Conservation (phyloP, 768 basidiomycete genomes). For the Serendipita sp. region DNA sequence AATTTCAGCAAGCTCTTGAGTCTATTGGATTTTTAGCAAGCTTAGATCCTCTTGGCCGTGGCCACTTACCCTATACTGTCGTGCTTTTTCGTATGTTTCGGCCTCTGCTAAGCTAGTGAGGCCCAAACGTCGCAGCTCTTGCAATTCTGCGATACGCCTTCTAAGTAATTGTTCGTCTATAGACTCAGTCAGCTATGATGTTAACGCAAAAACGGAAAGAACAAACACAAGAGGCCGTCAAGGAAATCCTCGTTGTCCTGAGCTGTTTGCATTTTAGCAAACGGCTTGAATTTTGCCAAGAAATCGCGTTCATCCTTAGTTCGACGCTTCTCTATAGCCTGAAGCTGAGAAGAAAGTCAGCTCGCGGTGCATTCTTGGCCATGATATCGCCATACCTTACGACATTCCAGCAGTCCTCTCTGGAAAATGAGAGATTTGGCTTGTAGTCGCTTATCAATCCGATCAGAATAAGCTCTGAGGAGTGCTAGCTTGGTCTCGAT, state of each 20-base stretch:
- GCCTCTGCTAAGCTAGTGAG: slow-evolving; percentile 75
- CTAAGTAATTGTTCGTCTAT: slow-evolving; percentile 78
- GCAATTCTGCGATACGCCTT: slow-evolving; percentile 79
- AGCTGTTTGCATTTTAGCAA: slow-evolving; percentile 78
- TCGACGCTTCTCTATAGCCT: slow-evolving; percentile 81
- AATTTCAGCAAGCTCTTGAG: background rate
- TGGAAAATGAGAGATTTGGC: slow-evolving; percentile 85
- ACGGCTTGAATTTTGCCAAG: slow-evolving; percentile 74
- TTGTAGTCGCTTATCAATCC: slow-evolving; percentile 71
- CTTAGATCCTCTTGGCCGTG: slow-evolving; percentile 41
- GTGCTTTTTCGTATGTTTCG: slow-evolving; percentile 71
- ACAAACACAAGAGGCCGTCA: slow-evolving; percentile 73
- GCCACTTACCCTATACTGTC: slow-evolving; percentile 53
- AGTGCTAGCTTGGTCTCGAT: slow-evolving; percentile 76
- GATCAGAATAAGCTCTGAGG: slow-evolving; percentile 81
- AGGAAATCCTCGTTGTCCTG: slow-evolving; percentile 82
- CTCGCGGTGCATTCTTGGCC: background rate
- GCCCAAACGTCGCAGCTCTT: slow-evolving; percentile 77
- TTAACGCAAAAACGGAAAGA: no score
- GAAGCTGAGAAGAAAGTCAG: slow-evolving; percentile 40
- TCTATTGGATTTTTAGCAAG: slow-evolving; percentile 12
- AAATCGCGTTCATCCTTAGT: slow-evolving; percentile 86
- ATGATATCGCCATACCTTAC: slow-evolving; percentile 49
- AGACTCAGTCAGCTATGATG: no score
- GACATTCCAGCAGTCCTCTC: slow-evolving; percentile 80